Conservation (phyloP, 768 basidiomycete genomes). For the Mycena galopus region DNA sequence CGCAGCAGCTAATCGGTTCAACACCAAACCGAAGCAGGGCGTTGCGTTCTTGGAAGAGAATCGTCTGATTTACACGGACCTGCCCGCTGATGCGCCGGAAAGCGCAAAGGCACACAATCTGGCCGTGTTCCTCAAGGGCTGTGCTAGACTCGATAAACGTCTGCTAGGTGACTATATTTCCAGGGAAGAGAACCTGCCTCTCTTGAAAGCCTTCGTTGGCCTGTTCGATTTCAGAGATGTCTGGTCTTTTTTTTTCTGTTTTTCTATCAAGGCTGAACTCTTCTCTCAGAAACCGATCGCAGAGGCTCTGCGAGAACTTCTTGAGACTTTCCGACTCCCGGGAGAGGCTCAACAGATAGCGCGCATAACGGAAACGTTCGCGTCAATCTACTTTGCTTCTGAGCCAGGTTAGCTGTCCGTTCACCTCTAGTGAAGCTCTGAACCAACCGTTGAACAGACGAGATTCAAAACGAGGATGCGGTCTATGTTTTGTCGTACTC, state of each 20-base stretch:
- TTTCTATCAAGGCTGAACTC: background rate
- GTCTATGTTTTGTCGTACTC: constrained; percentile 96
- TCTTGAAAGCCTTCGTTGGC: constrained; percentile 88
- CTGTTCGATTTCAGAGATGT: constrained; percentile 93
- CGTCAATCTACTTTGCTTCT: constrained; percentile 89
- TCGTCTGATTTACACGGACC: constrained; percentile 83
- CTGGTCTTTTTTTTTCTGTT: constrained; percentile 42
- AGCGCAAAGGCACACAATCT: constrained; percentile 69
- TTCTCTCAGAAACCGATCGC: constrained; percentile 86
- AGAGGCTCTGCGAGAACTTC: constrained; percentile 94
- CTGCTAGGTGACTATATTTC: constrained; percentile 94
- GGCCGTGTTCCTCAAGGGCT: constrained; percentile 88
- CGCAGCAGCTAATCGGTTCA: constrained; percentile 88
- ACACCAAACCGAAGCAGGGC: constrained; percentile 92
- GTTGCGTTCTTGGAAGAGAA: constrained; percentile 94
- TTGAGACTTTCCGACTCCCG: constrained; percentile 94
- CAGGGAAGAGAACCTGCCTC: constrained; percentile 85
- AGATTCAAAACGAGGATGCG: constrained; percentile 92
- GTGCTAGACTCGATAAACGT: constrained; percentile 90
- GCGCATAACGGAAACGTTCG: constrained; percentile 95
- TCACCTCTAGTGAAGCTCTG: constrained; percentile 1
- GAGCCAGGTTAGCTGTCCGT: constrained; percentile 70
- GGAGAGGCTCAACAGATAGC: constrained; percentile 96
- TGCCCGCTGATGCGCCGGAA: constrained; percentile 64
- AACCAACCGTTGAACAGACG: constrained; percentile 64